Percentiles rank a stretch among this genome's conserved stretches.
Conservation (phyloP, 495 filamentous ascomycete genomes). For the Venustampulla echinocandica region DNA sequence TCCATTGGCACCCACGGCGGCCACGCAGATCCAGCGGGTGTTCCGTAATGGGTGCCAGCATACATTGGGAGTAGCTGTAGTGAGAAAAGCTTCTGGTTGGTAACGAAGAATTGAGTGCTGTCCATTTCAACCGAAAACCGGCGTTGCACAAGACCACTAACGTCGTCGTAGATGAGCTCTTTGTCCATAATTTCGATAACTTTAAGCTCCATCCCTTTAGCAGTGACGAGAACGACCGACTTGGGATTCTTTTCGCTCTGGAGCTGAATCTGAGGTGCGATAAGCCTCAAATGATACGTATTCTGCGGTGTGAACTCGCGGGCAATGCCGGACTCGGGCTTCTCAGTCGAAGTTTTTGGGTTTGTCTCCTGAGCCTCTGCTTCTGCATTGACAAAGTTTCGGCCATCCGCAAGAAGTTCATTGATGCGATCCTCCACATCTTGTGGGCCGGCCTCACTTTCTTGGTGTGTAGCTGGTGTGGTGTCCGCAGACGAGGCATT, state of each 20-base stretch:
- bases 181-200: slow-evolving; percentile 97
- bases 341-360: slow-evolving; percentile 37
- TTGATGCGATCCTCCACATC: slow-evolving; percentile 80
- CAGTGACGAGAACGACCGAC: slow-evolving; percentile 83
- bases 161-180: slow-evolving; percentile 79
- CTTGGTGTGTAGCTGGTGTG: slow-evolving; percentile 28
- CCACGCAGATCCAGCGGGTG: slow-evolving; percentile 77
- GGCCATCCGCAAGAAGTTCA: slow-evolving; percentile 75
- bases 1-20: slow-evolving; percentile 97
- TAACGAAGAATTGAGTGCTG: slow-evolving; percentile 95
- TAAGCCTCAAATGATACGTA: slow-evolving; percentile 86
- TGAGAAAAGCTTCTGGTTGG: slow-evolving; percentile 78
- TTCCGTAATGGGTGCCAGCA: slow-evolving; percentile 85
- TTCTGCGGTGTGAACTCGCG: slow-evolving; percentile 91
- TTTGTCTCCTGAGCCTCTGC: slow-evolving; percentile 39
- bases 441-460: slow-evolving; percentile 47
- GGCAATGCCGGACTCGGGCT: slow-evolving; percentile 65
- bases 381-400: slow-evolving; percentile 72
- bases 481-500: slow-evolving; percentile 26
- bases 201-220: slow-evolving; percentile 94
- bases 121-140: slow-evolving; percentile 92
- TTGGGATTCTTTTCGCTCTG: slow-evolving; percentile 97
- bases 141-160: slow-evolving; percentile 88
- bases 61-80: slow-evolving; percentile 80
- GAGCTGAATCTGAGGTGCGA: slow-evolving; percentile 93